Conservation (phyloP, 2,329 filamentous ascomycete genomes). For the Neurospora sp. region DNA sequence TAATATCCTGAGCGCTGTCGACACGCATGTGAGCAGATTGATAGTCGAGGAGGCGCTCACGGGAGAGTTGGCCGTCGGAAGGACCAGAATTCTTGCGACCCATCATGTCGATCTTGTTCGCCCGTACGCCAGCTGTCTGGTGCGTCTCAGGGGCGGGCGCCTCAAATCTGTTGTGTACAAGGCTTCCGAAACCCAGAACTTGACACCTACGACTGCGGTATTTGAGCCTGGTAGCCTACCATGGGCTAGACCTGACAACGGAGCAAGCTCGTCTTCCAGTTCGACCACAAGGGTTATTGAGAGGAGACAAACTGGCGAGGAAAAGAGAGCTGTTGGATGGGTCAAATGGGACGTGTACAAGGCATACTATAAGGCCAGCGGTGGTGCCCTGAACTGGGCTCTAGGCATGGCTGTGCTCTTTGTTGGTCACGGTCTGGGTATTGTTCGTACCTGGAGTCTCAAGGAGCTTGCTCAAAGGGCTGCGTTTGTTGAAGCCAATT, state of each 20-base stretch:
- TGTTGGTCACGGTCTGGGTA: conserved; percentile 17
- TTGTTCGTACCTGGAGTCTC: conserved; percentile 24
- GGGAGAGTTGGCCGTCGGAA: conserved; percentile 36
- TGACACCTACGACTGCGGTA: background rate
- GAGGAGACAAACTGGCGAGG: conserved; percentile 13
- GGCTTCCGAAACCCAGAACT: background rate
- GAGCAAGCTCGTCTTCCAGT: conserved; percentile 1
- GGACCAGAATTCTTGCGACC: conserved; percentile 56
- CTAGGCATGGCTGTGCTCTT: conserved; percentile 17
- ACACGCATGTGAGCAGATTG: conserved; percentile 31
- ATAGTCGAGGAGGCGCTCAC: conserved; percentile 43
- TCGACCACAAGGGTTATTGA: background rate
- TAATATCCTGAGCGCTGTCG: conserved; percentile 40
- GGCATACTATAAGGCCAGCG: conserved; percentile 23
- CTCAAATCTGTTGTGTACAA: conserved; percentile 17
- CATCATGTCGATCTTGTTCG: conserved; percentile 26
- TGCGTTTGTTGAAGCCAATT: conserved; percentile 4
- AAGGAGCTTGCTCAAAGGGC: conserved; percentile 24
- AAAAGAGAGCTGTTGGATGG: conserved; percentile 22
- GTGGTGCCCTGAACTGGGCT: conserved; percentile 20
- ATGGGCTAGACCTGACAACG: background rate
- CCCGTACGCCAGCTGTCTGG: conserved; percentile 21
- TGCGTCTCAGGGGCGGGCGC: conserved; percentile 21
- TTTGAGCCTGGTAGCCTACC: background rate
- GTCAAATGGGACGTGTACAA: conserved; percentile 26